Conservation (phyloP, 257 asterid genomes). For the Solanum chmielewskii region DNA sequence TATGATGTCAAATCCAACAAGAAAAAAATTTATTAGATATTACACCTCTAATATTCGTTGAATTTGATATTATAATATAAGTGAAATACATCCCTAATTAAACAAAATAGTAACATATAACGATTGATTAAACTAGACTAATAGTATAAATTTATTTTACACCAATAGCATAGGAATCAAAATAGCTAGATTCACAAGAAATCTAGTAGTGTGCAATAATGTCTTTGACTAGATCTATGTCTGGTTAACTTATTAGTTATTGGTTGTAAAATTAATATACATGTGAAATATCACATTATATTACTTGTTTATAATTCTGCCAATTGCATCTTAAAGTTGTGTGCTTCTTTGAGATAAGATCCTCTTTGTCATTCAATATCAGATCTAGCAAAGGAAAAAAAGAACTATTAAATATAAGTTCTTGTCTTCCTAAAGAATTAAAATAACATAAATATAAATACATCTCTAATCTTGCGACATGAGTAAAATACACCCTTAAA, state of each 20-base stretch:
- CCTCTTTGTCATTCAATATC: background rate
- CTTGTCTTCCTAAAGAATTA: background rate
- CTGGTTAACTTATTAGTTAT: background rate
- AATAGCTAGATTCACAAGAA: background rate
- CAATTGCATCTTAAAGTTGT: background rate
- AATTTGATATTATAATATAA: rapidly evolving
- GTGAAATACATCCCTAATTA: background rate
- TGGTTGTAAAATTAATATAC: background rate
- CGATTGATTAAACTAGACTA: background rate
- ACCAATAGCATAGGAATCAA: background rate
- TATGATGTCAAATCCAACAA: too few relatives aligned
- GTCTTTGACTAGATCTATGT: background rate
- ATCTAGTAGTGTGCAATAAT: background rate
- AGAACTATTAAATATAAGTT: background rate
- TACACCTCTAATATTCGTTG: too few relatives aligned
- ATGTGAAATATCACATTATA: background rate
- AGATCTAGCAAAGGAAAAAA: background rate
- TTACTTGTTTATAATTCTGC: background rate
- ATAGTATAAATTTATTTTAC: background rate
- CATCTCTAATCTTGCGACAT: too few relatives aligned
- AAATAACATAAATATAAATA: too few relatives aligned
- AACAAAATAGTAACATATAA: background rate
- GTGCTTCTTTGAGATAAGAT: background rate
- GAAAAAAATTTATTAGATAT: too few relatives aligned
- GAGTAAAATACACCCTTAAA: rapidly evolving